phyloP scores from a whole-genome alignment of 2,329 filamentous ascomycete genomes.

The Calonectria hongkongensis region DNA sequence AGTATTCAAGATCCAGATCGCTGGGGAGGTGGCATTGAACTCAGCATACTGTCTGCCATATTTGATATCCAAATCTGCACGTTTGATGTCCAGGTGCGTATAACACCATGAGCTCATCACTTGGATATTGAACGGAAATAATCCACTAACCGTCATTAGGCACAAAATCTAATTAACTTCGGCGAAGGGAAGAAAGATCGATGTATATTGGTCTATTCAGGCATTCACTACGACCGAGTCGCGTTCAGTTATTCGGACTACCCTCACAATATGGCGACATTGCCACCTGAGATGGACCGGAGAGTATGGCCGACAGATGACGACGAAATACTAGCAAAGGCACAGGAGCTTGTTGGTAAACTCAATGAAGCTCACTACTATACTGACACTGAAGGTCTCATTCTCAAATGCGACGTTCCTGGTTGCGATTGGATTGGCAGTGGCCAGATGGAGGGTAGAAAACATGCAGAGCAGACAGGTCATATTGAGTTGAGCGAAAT shows the following conservation, averaged over 20 bases:
- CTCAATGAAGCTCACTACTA: slow-evolving; percentile 86
- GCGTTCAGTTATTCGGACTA: slow-evolving; percentile 80
- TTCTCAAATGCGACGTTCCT: slow-evolving; percentile 82
- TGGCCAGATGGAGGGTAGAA: slow-evolving; percentile 77
- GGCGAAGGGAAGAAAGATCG: slow-evolving; percentile 83
- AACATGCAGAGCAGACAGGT: slow-evolving; percentile 77
- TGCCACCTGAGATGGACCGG: slow-evolving; percentile 84
- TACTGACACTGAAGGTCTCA: slow-evolving; percentile 89
- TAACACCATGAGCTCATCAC: not conserved
- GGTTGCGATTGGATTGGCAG: slow-evolving; percentile 80
- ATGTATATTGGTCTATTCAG: slow-evolving; percentile 91
- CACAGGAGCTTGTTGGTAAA: slow-evolving; percentile 78
- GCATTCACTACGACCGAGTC: slow-evolving; percentile 95
- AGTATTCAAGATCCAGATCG: slow-evolving; percentile 87
- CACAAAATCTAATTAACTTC: slow-evolving; percentile 73
- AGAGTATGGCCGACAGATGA: slow-evolving; percentile 73
- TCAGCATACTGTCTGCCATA: slow-evolving; percentile 88
- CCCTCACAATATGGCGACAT: slow-evolving; percentile 72
- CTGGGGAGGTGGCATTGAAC: slow-evolving; percentile 95
- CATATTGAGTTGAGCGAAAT: slow-evolving; percentile 76
- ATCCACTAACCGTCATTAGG: slow-evolving; percentile 46
- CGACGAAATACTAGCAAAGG: slow-evolving; percentile 82
- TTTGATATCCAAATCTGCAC: slow-evolving; percentile 91
- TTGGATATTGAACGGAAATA: not conserved
- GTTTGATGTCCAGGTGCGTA: slow-evolving; percentile 81